Evolutionary conservation across 352 stramenopile species (phyloP), one percentile per base, ranked within the genome.

Genomic region (Globisporangium emineosum): DNA sequence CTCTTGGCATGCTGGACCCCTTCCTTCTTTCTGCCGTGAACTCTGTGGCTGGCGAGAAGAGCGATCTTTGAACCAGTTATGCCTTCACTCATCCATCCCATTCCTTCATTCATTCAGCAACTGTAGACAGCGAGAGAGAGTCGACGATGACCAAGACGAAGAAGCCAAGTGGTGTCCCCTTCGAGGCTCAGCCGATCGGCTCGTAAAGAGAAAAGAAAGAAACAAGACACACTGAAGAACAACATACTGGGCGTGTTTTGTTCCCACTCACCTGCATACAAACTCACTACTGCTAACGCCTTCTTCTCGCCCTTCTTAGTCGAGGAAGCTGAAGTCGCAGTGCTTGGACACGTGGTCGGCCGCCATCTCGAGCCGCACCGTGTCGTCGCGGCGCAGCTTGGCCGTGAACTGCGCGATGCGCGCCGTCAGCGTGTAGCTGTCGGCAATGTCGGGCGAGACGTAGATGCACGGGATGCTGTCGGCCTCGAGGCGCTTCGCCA

Each of bases 401-500:
- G 86, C 86, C 50, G 84, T 93, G 70, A 95, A 95, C 53, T 84
- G 73, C 17, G 86, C 70, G 55, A 95, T 70, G n/a, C 77, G 79
- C 32, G 86, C 85, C 52, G 84, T 93, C 43, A 95, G 77, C 50
- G 83, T 93, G 77, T 93, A 95, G 80, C 86, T 95, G 71, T 95
- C 86, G 43, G 84, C 86, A 65, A 87, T 89, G 55, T 89, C 77
- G 3, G 86, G 86, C 17, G 86, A 85, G 32, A 93, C 84, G 67
- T 95, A 95, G 60, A 95, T 95, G 71, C 86, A 95, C 54, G 86
- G 86, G 61, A 93, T 95, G 62, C 88, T 91, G 71, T 90, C 84
- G 12, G 75, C 75, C n/a, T 95, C 80, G 29, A 95, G 76, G 42
- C 80, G 79, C 45, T 76, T 68, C 19, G 81, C 75, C 27, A 95